Evolutionary conservation across 140 eudicot genomes (phyloP).

Genomic region (Anethum foeniculum): DNA sequence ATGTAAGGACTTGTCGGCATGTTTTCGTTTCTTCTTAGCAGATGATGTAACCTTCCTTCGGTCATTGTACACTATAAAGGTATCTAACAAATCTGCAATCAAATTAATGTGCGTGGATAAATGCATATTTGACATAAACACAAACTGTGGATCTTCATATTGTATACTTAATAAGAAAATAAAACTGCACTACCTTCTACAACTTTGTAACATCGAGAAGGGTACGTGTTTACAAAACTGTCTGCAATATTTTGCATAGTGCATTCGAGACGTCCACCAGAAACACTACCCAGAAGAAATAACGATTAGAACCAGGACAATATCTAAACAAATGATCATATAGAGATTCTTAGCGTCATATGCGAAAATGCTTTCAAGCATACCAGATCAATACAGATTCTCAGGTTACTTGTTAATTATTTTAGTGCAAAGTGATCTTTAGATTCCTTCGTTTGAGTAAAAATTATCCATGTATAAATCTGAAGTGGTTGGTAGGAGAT

Average conservation of each 20-base stretch:
- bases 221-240: conserved; percentile 49
- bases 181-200: conserved; percentile 46
- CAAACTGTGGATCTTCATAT: conserved; percentile 2
- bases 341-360: not conserved
- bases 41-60: conserved; percentile 96
- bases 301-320: not conserved
- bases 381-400: not conserved
- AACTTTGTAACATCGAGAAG: conserved; percentile 55
- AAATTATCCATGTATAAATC: not conserved
- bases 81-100: conserved; percentile 69
- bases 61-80: conserved; percentile 77
- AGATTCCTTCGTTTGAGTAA: not conserved
- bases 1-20: conserved; percentile 63
- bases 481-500: not conserved
- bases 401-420: not conserved
- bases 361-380: not conserved
- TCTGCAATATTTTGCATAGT: conserved; percentile 99
- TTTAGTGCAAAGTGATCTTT: not conserved
- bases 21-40: conserved; percentile 85
- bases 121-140: not conserved
- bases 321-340: not conserved
- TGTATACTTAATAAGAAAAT: not conserved
- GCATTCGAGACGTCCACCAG: conserved; percentile 96
- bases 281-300: conserved; percentile 39
- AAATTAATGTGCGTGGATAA: not conserved